These are phyloP conservation scores for Diaporthe nobilis DNA, from an alignment of 2,329 filamentous ascomycete genomes.

Conservation along the genomic window DNA sequence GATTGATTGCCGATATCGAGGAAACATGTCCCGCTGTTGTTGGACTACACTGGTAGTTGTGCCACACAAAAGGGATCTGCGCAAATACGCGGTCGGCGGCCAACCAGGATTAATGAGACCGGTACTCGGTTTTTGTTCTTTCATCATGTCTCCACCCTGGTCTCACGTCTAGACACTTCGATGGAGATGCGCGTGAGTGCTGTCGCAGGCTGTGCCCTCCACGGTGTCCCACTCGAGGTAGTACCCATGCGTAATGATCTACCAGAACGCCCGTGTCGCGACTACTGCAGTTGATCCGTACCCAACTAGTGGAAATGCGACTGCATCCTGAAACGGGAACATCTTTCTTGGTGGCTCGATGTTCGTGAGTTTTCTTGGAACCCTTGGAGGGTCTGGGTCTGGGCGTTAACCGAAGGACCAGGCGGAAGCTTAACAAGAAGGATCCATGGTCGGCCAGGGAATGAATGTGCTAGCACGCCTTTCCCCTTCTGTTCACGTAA, in stretches of 20 bases:
- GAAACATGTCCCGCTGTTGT: not conserved
- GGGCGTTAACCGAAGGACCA: not conserved
- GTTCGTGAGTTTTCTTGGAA: not conserved
- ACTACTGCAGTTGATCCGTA: not conserved
- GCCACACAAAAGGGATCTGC: not conserved
- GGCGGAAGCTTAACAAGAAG: not conserved
- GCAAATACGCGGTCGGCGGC: not conserved
- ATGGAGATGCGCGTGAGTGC: not conserved
- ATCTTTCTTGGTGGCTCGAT: not conserved
- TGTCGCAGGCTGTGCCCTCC: constrained; percentile 24
- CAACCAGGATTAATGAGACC: not conserved
- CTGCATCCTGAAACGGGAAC: constrained; percentile 10
- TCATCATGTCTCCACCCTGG: not conserved
- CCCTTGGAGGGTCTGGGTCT: not conserved
- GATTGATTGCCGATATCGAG: not conserved
- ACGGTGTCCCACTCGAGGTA: constrained; percentile 14
- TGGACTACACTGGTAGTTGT: not conserved
- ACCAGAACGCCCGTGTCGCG: not conserved
- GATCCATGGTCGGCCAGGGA: not conserved
- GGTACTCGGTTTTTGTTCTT: not conserved
- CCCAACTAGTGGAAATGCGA: not conserved
- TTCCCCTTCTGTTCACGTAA: not conserved
- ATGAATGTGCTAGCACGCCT: not conserved
- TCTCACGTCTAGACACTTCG: not conserved
- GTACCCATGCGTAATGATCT: constrained; percentile 12